Evolutionary conservation across 2,329 filamentous ascomycete species (phyloP), one percentile per base, ranked within the genome.

Genomic region (Lachnum nothofagi): DNA sequence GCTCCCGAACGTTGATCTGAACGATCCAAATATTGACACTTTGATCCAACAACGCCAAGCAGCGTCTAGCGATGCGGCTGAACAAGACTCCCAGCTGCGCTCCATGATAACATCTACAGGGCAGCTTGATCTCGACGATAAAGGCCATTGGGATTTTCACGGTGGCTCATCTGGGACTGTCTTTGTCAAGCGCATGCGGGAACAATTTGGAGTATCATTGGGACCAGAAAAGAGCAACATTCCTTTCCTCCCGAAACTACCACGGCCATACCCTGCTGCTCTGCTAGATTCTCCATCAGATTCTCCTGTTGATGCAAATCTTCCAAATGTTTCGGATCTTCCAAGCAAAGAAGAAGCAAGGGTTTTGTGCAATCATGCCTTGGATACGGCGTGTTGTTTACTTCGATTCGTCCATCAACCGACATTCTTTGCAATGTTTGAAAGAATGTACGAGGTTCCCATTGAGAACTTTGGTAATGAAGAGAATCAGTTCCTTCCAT

Each of bases 71-170:
- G 49, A 54, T 27, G 24, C 41, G 1, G 27, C 44, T 39, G 76
- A 77, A 24, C 77, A 83, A 38, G 88, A 91, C 57, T 81, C 80
- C 9, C 80, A 91, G 56, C 74, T 98, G 22, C 84, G 91, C 63
- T 95, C 91, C 23, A 97, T 98, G 91, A 90, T 97, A 49, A 87
- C 91, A 64, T 88, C 88, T 35, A 89, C 91, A 2, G 93, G 91
- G 29, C 87, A 91, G 64, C 76, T 98, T 16, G 91, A 97, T 62
- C 76, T 97, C 27, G 90, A 95, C 60, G 91, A 97, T 59, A 82
- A 84, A 60, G 91, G 91, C 35, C 83, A 93, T 60, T 95, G 90
- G 83, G 91, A 97, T 67, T 98, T 95, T 62, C 89, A 95, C 63
- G 93, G 93, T 41, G 86, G 88, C 55, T 96, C 91, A 0, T 97